Base-by-base conservation (phyloP, 176 grass and related monocot species). In the Phragmites australis region DNA sequence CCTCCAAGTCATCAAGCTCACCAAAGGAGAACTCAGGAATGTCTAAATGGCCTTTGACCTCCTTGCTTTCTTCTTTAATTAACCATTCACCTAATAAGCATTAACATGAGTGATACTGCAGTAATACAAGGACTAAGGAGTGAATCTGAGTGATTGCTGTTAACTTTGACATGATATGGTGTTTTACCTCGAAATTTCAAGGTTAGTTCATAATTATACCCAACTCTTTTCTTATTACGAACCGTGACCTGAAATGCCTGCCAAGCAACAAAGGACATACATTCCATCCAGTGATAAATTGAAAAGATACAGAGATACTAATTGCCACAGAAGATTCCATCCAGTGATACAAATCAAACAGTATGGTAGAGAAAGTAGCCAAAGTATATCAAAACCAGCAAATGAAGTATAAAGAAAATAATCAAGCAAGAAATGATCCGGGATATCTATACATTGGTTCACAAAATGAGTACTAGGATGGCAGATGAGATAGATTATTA, bases 1-100 rank as follows among this genome's bases (percentile, higher is more conserved):
- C 96, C 96, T 98, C 85, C 31, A 98, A 81, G 69, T 94, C 96
- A 21, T 91, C 90, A 16, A 98, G 75, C 83, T 98, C 96, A 48
- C 96, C 96, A 46, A 94, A 94, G 6, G 96, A 98, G 66, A 98
- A 91, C 86, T 98, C 96, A 6, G 90, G 90, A 77, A 94, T 91
- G 23, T 98, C 96, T 32, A 98, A 62, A 50, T 95, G 90, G 41
- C 96, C 96, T 43, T 85, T 86, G 32, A 98, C 79, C 78, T 84
- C 89, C 88, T 82, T 91, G 8, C 81, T 83, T 74, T 91, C 96
- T 57, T 93, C 90, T 81, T 89, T 78, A 72, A 99, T 70, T 73
- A 83, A 70, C 92, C 96, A 99, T 82, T 95, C 92, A 30, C 96
- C 96, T 99, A 70, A 64, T 51, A n/a, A 51, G n/a, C 4, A 71